Evolutionary conservation across 345 rosid genomes (phyloP).

Genomic region (Syzygium oleosum): DNA sequence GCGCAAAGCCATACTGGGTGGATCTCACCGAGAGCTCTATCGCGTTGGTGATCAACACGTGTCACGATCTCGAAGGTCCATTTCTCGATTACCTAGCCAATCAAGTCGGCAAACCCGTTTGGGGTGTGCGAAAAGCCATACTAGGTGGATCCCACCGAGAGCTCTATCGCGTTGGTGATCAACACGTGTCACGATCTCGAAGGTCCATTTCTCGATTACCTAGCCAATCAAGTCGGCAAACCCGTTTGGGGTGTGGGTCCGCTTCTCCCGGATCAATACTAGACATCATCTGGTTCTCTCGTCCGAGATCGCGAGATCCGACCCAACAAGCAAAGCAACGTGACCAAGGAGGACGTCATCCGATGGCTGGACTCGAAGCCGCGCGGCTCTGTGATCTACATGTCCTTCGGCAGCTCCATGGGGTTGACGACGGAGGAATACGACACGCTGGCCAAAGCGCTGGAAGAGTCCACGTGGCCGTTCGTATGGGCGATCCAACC

Average conservation of each 20-base stretch:
- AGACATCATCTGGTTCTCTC: constrained; percentile 9
- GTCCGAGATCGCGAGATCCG: constrained; percentile 7
- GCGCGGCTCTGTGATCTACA: constrained; percentile 14
- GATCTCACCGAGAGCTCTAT: constrained; percentile 11
- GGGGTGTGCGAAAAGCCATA: constrained; percentile 33
- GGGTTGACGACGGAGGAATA: constrained; percentile 1
- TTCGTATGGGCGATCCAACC: constrained; percentile 26
- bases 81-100: constrained; percentile 22
- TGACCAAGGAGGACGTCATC: constrained; percentile 13
- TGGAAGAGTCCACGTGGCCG: constrained; percentile 8
- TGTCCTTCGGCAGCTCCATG: constrained; percentile 13
- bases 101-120: constrained; percentile 13
- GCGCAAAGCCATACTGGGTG: constrained; percentile 33
- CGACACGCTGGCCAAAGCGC: not conserved
- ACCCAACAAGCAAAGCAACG: constrained; percentile 2
- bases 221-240: constrained; percentile 6
- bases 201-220: constrained; percentile 24
- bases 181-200: constrained; percentile 39
- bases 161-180: constrained; percentile 19
- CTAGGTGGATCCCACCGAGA: constrained; percentile 22
- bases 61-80: constrained; percentile 31
- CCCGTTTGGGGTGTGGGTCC: constrained; percentile 38
- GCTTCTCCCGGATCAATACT: constrained; percentile 19
- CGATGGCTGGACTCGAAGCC: constrained; percentile 17
- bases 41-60: constrained; percentile 31